Evolutionary conservation across 306 rosid genomes (phyloP), one percentile per base, ranked within the genome.

Genomic region (Gastrolobium bilobum): DNA sequence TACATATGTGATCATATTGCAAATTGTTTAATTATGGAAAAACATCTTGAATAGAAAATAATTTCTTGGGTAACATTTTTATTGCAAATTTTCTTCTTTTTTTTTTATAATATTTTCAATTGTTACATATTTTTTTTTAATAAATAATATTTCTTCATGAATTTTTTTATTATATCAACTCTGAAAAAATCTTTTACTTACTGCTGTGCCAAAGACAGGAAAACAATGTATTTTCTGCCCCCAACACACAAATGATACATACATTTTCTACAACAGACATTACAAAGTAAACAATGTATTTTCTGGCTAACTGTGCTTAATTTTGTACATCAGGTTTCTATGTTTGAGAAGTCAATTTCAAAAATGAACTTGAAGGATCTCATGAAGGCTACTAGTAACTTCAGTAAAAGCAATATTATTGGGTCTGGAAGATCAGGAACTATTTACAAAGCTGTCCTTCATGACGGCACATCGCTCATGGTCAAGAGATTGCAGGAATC

Each of bases 401-500:
- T 94, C 87, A 82, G 90, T 68, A 92, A 84, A 76, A 84, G 71
- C 81, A 90, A 88, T 61, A 84, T 89, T 72, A 92, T 92, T 64
- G 97, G 97, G 57, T 44, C 90, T 0, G 97, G 97, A 76, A 86
- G 98, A 89, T 90, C 97, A 6, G 98, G 98, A 82, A 80, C 97
- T 5, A 39, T 89, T 76, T 94, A 87, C 85, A 90, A 89, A 72
- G 98, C 94, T 71, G 92, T 87, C 67, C 92, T 94, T 38, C 82
- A 74, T 2, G 88, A 91, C 37, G 97, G 98, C 54, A 80, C 93
- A 60, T 64, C 87, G 44, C 84, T 94, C 68, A 90, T 88, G 97
- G 91, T 94, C 71, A 94, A 94, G 93, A 87, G 98, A 86, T 84
- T 94, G 87, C 93, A 88, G 85, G 89, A 94, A 76, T 92, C 97